phyloP scores from a whole-genome alignment of 257 asterid genomes.

The Nicotiana undulata region DNA sequence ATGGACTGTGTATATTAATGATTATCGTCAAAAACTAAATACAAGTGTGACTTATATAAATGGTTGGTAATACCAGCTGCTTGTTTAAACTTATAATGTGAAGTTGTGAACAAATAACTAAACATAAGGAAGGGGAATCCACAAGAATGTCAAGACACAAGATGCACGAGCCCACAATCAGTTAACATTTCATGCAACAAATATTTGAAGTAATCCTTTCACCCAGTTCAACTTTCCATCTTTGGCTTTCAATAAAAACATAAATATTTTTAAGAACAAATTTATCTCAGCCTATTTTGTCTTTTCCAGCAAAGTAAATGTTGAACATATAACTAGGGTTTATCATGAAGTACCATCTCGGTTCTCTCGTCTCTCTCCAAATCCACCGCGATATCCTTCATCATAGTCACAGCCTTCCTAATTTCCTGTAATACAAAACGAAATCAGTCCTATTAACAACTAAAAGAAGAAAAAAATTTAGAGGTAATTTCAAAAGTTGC shows the following conservation, averaged over 20 bases:
- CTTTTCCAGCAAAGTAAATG: background rate
- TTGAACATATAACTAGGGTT: slow-evolving; percentile 30
- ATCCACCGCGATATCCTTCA: slow-evolving; percentile 72
- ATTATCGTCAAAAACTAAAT: background rate
- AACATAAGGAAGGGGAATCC: background rate
- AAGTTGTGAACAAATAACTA: background rate
- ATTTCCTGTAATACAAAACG: slow-evolving; percentile 49
- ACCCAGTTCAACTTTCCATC: background rate
- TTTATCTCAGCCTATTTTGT: background rate
- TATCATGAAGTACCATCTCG: slow-evolving; percentile 39
- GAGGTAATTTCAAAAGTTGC: slow-evolving; percentile 4
- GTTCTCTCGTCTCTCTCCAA: slow-evolving; percentile 57
- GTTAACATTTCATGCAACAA: background rate
- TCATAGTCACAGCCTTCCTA: slow-evolving; percentile 44
- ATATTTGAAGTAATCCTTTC: background rate
- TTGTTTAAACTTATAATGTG: background rate
- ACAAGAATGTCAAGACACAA: background rate
- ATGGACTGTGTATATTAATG: background rate
- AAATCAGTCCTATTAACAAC: background rate
- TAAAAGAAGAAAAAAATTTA: background rate
- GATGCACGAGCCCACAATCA: background rate
- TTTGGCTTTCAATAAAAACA: background rate
- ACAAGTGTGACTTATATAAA: background rate
- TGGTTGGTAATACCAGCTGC: background rate
- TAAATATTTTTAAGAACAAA: background rate